Conservation (phyloP, 768 basidiomycete species). For the Pleurotus sapidus region DNA sequence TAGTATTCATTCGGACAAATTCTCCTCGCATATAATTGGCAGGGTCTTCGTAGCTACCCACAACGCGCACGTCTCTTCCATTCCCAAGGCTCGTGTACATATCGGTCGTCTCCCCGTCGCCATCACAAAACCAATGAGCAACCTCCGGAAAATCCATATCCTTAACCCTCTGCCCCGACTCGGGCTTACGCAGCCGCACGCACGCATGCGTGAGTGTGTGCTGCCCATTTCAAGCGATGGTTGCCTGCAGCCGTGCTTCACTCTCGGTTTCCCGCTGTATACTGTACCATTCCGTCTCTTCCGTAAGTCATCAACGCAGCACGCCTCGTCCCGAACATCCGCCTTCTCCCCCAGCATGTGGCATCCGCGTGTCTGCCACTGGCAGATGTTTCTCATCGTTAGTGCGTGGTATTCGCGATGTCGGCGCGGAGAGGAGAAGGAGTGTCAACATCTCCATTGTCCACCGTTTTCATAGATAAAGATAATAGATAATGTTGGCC, state of each 20-base stretch:
- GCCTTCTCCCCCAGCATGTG: conserved; percentile 4
- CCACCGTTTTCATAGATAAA: neutral
- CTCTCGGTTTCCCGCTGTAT: neutral
- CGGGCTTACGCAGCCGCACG: neutral
- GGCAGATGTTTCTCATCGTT: neutral
- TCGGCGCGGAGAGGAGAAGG: conserved; percentile 4
- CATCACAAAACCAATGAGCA: neutral
- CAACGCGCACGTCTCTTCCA: neutral
- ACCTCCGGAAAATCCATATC: neutral
- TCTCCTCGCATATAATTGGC: neutral
- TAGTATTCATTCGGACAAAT: neutral
- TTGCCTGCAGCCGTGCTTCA: neutral
- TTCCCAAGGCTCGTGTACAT: neutral
- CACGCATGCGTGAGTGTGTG: neutral
- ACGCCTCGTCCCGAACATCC: neutral
- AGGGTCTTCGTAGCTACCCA: neutral
- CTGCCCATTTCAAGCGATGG: neutral
- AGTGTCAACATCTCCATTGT: neutral
- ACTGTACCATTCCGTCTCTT: conserved; percentile 2
- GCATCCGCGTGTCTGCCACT: conserved; percentile 3
- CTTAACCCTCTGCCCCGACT: neutral
- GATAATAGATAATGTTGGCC: neutral
- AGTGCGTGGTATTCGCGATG: conserved; percentile 7
- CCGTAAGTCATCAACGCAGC: neutral
- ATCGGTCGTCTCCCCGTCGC: neutral